Evolutionary conservation across 164 flowering plant genomes (phyloP).

Genomic region (Vitis cinerea): DNA sequence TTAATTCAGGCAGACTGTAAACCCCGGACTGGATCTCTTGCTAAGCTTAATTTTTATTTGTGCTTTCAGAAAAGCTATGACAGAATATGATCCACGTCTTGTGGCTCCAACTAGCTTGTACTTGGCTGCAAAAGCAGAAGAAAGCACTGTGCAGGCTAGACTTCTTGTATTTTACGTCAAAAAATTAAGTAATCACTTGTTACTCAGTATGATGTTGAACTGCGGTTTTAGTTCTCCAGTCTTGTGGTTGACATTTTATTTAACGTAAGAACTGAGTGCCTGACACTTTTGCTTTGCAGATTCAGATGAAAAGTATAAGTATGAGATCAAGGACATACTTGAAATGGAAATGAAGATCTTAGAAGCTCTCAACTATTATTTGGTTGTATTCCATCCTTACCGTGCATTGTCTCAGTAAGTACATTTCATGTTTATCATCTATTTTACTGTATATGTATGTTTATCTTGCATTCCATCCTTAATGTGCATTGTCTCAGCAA

Average conservation of each 20-base stretch:
- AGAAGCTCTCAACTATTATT: constrained; percentile 90
- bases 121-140: constrained; percentile 98
- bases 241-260: neutral
- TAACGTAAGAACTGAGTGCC: constrained; percentile 11
- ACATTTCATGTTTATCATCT: neutral
- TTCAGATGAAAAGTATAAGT: constrained; percentile 77
- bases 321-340: constrained; percentile 87
- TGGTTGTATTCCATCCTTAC: constrained; percentile 93
- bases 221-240: neutral
- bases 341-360: constrained; percentile 99
- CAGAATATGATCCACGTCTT: constrained; percentile 92
- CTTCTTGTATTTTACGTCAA: constrained; percentile 77
- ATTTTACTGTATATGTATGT: neutral
- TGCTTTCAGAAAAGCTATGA: constrained; percentile 74
- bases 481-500: neutral
- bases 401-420: constrained; percentile 90
- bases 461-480: neutral
- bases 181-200: constrained; percentile 58
- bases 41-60: constrained; percentile 3
- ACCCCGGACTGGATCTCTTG: neutral
- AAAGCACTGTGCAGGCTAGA: constrained; percentile 93
- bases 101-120: constrained; percentile 95
- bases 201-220: constrained; percentile 2
- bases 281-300: constrained; percentile 39
- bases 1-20: too few species aligned